These are phyloP conservation scores for Salix koriyanagi DNA, from an alignment of 345 rosid genomes.

Conservation along the genomic window DNA sequence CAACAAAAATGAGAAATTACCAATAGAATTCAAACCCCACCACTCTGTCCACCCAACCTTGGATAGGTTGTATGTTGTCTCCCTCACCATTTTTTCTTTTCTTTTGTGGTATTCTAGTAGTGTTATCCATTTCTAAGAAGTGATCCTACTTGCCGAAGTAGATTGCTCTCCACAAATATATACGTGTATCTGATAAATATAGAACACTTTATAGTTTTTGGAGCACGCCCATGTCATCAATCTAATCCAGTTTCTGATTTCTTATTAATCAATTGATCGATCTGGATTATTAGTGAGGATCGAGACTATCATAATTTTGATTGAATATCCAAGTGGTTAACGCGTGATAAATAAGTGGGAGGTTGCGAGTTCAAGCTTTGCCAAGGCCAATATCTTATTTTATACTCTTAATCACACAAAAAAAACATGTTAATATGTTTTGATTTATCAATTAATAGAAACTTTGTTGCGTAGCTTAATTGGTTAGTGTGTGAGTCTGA, in stretches of 20 bases:
- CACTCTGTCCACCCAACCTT: slow-evolving; percentile 17
- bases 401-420: no score
- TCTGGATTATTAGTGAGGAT: background rate
- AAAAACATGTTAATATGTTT: no score
- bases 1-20: background rate
- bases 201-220: background rate
- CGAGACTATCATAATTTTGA: background rate
- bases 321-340: background rate
- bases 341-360: no score
- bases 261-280: background rate
- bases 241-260: slow-evolving; percentile 16
- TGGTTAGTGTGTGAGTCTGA: no score
- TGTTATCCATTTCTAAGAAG: background rate
- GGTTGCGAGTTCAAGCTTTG: no score
- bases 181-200: background rate
- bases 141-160: slow-evolving; percentile 8
- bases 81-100: background rate
- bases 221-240: slow-evolving; percentile 24
- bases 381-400: no score
- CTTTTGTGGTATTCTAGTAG: slow-evolving; percentile 8
- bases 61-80: slow-evolving; percentile 4
- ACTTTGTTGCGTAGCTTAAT: no score
- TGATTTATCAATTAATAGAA: no score
- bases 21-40: slow-evolving; percentile 3
- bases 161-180: slow-evolving; percentile 22